Evolutionary conservation across 2,329 filamentous ascomycete genomes (phyloP), one percentile per base, ranked within the genome.

Genomic region (Macrophomina tecta): DNA sequence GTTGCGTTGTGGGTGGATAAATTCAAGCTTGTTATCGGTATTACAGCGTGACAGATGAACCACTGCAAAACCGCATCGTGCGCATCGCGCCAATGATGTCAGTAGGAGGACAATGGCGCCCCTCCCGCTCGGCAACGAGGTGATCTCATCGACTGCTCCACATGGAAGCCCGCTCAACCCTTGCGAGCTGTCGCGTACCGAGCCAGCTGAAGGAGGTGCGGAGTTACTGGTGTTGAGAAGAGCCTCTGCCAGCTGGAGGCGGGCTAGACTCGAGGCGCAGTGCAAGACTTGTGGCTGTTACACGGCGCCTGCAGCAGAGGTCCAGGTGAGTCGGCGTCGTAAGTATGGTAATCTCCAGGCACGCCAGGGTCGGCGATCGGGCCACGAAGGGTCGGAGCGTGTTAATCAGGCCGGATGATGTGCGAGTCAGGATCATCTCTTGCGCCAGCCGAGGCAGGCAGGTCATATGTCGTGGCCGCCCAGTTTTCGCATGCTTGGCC

Each of bases 11-110:
- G 18, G 56, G 12, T 38, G 52, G 52, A 23, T 55, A 48, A 38
- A 23, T 46, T 14, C 58, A 48, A 36, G 38, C 18, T 16, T 34
- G 40, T 23, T 36, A 61, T 61, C 40, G 45, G 56, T 38, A 32
- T 18, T 14, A 46, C 40, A 23, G 16, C 14, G 46, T n/a, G 42
- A 32, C 12, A 14, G n/a, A 38, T 32, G n/a, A n/a, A 61, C 16
- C n/a, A 36, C 36, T 18, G 32, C 28, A 34, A 28, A 28, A 12
- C 6, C 30, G 18, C 11, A 28, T 46, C 38, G 23, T 32, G 38
- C 55, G 56, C 40, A 60, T 48, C 56, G 56, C 56, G 38, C 56
- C 56, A 48, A 60, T 60, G 56, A 60, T 60, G 56, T 60, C 56
- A 46, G 4, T 23, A n/a, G 30, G 14, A 18, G 40, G 12, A 12